A percentile compares a stretch with the other conserved stretches of the same genome.
Evolutionary conservation across 139 green algal species (phyloP).

Genomic region (Picochlorum sp.): DNA sequence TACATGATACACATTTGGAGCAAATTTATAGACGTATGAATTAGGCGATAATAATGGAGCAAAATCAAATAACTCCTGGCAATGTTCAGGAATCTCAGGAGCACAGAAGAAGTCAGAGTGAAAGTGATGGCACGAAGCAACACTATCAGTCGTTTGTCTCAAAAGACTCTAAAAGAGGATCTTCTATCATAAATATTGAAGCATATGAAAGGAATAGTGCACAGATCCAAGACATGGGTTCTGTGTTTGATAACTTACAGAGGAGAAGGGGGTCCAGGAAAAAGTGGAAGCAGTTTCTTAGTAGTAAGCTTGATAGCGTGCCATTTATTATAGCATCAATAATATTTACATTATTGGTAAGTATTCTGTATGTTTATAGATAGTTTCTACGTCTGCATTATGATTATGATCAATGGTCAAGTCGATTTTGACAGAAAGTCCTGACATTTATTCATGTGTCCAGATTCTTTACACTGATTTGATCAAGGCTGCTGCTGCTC

Average conservation of each 20-base stretch:
- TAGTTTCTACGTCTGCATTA: too few relatives aligned
- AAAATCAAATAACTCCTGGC: too few relatives aligned
- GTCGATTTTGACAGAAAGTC: not conserved
- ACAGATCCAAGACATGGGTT: not conserved
- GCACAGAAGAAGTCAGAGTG: too few relatives aligned
- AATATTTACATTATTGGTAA: slow-evolving; percentile 6
- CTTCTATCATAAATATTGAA: slow-evolving; percentile 1
- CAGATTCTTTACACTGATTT: slow-evolving; percentile 21
- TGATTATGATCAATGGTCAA: not conserved
- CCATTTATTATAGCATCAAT: slow-evolving; percentile 4
- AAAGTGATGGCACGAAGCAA: too few relatives aligned
- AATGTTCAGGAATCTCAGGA: too few relatives aligned
- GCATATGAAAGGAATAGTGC: not conserved
- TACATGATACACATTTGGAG: too few relatives aligned
- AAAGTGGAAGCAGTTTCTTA: slow-evolving; percentile 2
- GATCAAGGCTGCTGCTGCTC: slow-evolving; percentile 4
- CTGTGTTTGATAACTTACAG: not conserved
- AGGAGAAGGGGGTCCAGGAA: not conserved
- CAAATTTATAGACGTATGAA: too few relatives aligned
- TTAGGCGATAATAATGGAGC: too few relatives aligned
- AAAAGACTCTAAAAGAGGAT: not conserved
- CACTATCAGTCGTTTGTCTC: not conserved
- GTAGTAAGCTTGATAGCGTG: not conserved
- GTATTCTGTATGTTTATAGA: too few relatives aligned
- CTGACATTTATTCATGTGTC: not conserved